phyloP scores from a whole-genome alignment of 495 filamentous ascomycete species.

The Pyronema domesticum region DNA sequence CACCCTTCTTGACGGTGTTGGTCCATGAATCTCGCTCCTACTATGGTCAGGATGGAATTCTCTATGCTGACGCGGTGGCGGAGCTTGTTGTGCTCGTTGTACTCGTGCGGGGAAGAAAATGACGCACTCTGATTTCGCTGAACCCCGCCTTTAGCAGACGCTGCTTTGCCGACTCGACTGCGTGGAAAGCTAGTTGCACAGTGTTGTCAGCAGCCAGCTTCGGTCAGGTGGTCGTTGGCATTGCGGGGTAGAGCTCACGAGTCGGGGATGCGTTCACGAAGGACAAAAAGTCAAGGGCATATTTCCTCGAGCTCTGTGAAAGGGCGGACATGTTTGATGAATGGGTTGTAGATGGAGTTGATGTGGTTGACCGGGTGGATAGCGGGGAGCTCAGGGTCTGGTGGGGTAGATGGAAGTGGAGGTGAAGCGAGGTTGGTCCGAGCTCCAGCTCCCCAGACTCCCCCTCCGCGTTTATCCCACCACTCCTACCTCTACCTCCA shows the following conservation, averaged over 20 bases:
- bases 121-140: slow-evolving; percentile 51
- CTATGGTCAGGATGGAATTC: background rate
- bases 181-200: slow-evolving; percentile 65
- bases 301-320: slow-evolving; percentile 33
- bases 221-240: background rate
- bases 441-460: background rate
- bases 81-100: background rate
- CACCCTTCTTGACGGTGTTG: slow-evolving; percentile 59
- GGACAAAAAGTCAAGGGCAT: slow-evolving; percentile 68
- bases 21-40: slow-evolving; percentile 82
- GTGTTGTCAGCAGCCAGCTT: background rate
- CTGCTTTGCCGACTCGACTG: slow-evolving; percentile 58
- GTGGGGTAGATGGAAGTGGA: slow-evolving; percentile 4
- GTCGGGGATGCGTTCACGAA: slow-evolving; percentile 93
- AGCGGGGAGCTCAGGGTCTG: background rate
- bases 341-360: background rate
- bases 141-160: slow-evolving; percentile 70
- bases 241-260: slow-evolving; percentile 38
- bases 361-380: background rate
- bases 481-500: too few relatives aligned
- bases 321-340: slow-evolving; percentile 30
- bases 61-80: too few relatives aligned
- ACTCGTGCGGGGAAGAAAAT: background rate
- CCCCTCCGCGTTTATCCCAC: background rate
- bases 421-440: background rate